A percentile compares a stretch with the other conserved stretches of the same genome.
Conservation (phyloP, 2,329 filamentous ascomycete genomes). For the Aspergillus fumigatus region DNA sequence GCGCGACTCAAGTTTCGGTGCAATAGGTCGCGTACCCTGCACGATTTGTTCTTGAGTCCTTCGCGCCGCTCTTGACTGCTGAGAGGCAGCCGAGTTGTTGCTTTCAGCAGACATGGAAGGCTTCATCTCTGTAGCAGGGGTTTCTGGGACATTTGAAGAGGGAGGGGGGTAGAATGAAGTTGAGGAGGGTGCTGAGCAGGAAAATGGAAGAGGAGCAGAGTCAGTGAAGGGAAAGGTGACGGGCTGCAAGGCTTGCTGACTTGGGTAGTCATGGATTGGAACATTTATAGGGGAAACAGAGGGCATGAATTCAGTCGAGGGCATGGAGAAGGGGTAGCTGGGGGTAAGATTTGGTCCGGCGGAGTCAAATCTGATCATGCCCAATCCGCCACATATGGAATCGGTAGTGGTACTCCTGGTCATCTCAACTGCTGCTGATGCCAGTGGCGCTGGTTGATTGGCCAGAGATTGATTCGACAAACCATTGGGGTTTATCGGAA, state of each 20-base stretch:
- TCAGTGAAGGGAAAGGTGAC: slow-evolving; percentile 31
- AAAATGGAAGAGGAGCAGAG: slow-evolving; percentile 29
- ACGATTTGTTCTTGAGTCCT: slow-evolving; percentile 47
- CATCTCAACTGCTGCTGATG: slow-evolving; percentile 38
- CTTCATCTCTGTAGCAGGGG: slow-evolving; percentile 47
- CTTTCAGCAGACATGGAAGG: slow-evolving; percentile 47
- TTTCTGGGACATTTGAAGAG: slow-evolving; percentile 31
- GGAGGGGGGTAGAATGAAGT: slow-evolving; percentile 24
- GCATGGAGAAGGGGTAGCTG: slow-evolving; percentile 23
- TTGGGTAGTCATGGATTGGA: slow-evolving; percentile 22
- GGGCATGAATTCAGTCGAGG: slow-evolving; percentile 24
- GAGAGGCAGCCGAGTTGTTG: slow-evolving; percentile 41
- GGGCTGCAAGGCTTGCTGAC: slow-evolving; percentile 13
- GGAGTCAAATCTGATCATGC: slow-evolving; percentile 44
- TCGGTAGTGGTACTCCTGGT: slow-evolving; percentile 44
- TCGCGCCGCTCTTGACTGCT: slow-evolving; percentile 42
- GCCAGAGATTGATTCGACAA: slow-evolving; percentile 11
- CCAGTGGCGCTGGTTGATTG: slow-evolving; percentile 23
- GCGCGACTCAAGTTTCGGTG: slow-evolving; percentile 41
- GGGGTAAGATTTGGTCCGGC: slow-evolving; percentile 34
- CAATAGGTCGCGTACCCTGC: slow-evolving; percentile 47
- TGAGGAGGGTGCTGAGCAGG: slow-evolving; percentile 33
- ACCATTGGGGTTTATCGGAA: slow-evolving; percentile 4
- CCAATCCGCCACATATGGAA: slow-evolving; percentile 39
- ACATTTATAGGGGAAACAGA: slow-evolving; percentile 28